Evolutionary conservation across 129 eudicot genomes (phyloP).

Genomic region (Solidago caesia): DNA sequence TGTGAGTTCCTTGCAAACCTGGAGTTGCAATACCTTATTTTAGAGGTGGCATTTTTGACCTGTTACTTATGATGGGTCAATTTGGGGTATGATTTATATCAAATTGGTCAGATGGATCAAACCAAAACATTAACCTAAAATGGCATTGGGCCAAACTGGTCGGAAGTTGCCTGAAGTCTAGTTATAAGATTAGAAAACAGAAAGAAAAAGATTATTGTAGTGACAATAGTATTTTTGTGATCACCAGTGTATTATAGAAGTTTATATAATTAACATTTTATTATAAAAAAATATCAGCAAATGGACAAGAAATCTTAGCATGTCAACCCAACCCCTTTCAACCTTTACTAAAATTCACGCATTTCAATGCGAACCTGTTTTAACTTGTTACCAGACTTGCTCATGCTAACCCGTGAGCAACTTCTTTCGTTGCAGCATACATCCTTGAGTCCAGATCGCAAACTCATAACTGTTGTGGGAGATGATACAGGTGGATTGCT

Average conservation of each 20-base stretch:
- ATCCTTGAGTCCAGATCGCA: conserved; percentile 77
- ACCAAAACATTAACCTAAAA: not conserved
- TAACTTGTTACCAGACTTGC: not conserved
- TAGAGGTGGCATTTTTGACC: not conserved
- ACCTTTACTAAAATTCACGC: not conserved
- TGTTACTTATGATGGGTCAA: not conserved
- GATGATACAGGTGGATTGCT: conserved; percentile 75
- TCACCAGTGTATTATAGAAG: too few relatives aligned
- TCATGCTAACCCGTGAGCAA: not conserved
- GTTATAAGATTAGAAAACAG: too few relatives aligned
- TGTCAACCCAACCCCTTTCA: not conserved
- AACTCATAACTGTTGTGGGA: conserved; percentile 73
- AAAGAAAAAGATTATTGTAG: too few relatives aligned
- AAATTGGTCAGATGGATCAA: not conserved
- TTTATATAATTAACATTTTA: too few relatives aligned
- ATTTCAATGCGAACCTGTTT: not conserved
- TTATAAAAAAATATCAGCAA: too few relatives aligned
- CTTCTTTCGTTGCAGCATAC: conserved; percentile 65
- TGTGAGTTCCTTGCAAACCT: conserved; percentile 39
- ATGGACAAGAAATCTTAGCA: too few relatives aligned
- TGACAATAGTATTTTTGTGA: too few relatives aligned
- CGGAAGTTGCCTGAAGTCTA: not conserved
- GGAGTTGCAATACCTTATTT: too few relatives aligned
- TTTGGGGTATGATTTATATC: not conserved
- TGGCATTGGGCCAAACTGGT: not conserved